Base-by-base conservation (phyloP, 257 asterid species). In the Rauvolfia tetraphylla region DNA sequence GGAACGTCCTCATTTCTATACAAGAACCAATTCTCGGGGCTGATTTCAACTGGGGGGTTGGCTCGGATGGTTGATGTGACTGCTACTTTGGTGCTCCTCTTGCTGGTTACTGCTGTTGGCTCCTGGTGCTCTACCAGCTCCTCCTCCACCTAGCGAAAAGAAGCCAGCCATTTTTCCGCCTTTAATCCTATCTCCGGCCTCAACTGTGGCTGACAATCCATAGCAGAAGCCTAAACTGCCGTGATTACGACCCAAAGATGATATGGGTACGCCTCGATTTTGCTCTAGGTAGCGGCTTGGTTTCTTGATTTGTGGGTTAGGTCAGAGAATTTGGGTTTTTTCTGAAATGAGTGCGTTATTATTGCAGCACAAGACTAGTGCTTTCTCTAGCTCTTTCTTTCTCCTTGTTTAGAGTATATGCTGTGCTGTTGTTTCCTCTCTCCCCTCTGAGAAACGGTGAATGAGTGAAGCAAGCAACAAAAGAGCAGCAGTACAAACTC, bases 1-100 rank as follows among this genome's bases (percentile, higher is more conserved):
- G 86, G 79, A 0, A 82, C 82, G 23, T 74, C 84, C 18, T 85
- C 87, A 83, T 87, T 92, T 75, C 97, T 56, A 83, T 79, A 92
- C 27, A 89, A 61, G 34, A 91, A 93, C 96, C 97, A 93, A 82
- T 86, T 89, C 36, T 93, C 96, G 0, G 93, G 97, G 65, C 84
- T 87, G 42, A 88, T 81, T 46, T 77, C 85, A 1, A 84, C 8
- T 69, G 2, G 79, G 73, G 1, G 84, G 89, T 10, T 63, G 72
- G 71, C 51, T 51, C 3, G 22, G 59, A 0, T 57, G 39, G 75
- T 46, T 49, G 76, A 39, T 74, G 20, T 38, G 51, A 48, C 38
- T 73, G 38, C 61, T 56, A n/a, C 22, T 34, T 22, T 33, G 77
- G 58, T 76, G 80, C 71, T 79, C 81, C 75, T 81, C 79, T 18